These are phyloP conservation scores for Boletus edulis DNA, from an alignment of 768 basidiomycete genomes.

Conservation along the genomic window DNA sequence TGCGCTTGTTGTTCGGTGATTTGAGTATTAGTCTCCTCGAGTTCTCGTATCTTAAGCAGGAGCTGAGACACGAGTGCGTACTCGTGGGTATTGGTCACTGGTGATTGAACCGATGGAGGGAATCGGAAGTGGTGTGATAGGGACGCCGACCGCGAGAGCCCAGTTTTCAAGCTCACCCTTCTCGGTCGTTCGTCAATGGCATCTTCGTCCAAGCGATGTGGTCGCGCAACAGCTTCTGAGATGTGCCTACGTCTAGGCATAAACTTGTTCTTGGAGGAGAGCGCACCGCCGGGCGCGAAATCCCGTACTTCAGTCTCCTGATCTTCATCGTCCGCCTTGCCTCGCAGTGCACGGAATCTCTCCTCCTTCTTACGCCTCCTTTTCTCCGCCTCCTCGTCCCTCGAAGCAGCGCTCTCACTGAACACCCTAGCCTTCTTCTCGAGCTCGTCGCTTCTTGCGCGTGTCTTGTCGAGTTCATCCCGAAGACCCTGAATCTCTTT, in stretches of 20 bases:
- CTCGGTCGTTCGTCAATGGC: constrained; percentile 14
- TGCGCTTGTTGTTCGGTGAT: constrained; percentile 64
- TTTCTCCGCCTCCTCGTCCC: constrained; percentile 31
- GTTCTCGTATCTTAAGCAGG: constrained; percentile 69
- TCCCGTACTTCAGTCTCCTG: constrained; percentile 41
- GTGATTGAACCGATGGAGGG: constrained; percentile 7
- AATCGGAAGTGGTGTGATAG: constrained; percentile 20
- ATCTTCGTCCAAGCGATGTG: constrained; percentile 7
- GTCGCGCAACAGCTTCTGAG: constrained; percentile 24
- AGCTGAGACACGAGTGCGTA: constrained; percentile 68
- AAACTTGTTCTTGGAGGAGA: constrained; percentile 27
- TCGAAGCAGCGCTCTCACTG: constrained; percentile 22
- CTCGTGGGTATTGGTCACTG: constrained; percentile 31
- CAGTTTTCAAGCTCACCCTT: constrained; percentile 17
- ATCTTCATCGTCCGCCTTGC: constrained; percentile 31
- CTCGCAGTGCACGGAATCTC: constrained; percentile 52
- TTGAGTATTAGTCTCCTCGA: constrained; percentile 68
- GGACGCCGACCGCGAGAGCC: constrained; percentile 25
- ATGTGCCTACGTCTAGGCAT: constrained; percentile 28
- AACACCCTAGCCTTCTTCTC: constrained; percentile 59
- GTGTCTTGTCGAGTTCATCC: constrained; percentile 76
- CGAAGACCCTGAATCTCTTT: constrained; percentile 74
- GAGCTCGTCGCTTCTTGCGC: constrained; percentile 64
- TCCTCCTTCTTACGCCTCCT: constrained; percentile 43
- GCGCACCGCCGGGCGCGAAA: constrained; percentile 60